Conservation (phyloP, 352 stramenopile genomes). For the Phytopythium sindhum region DNA sequence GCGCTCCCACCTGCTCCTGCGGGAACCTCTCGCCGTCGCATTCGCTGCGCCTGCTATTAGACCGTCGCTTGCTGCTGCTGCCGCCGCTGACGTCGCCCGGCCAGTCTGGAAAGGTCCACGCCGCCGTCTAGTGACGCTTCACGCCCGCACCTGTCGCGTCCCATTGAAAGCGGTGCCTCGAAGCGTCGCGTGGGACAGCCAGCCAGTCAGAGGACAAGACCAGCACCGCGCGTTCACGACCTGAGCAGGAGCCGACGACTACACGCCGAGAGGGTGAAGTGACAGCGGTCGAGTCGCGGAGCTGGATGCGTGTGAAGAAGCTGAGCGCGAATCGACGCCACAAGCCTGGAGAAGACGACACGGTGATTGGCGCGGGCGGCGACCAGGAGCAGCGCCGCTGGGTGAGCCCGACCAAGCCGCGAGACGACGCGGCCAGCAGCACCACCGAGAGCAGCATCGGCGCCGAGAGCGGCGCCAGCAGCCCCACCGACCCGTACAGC, state of each 20-base stretch:
- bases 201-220: no score
- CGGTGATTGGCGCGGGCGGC: slow-evolving; percentile 9
- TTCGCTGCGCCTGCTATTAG: no score
- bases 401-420: slow-evolving; percentile 37
- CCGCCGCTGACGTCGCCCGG: slow-evolving; percentile 6
- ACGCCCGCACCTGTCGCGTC: neutral
- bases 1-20: slow-evolving; percentile 11
- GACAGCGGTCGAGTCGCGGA: neutral
- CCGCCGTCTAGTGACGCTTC: neutral
- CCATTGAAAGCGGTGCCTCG: no score
- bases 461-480: slow-evolving; percentile 33
- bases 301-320: slow-evolving; percentile 76
- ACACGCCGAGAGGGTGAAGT: neutral
- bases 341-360: slow-evolving; percentile 65
- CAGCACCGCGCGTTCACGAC: no score
- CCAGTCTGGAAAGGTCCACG: neutral
- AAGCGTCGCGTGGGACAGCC: no score
- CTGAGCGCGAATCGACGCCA: slow-evolving; percentile 58
- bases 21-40: slow-evolving; percentile 12
- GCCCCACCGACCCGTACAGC: slow-evolving; percentile 39
- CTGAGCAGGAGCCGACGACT: neutral
- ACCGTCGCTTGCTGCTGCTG: slow-evolving; percentile 13
- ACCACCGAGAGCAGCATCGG: neutral
- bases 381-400: slow-evolving; percentile 35
- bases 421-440: slow-evolving; percentile 5